These are phyloP conservation scores for Ceratobasidium sp. DNA, from an alignment of 1,284 basidiomycete genomes.

Conservation along the genomic window DNA sequence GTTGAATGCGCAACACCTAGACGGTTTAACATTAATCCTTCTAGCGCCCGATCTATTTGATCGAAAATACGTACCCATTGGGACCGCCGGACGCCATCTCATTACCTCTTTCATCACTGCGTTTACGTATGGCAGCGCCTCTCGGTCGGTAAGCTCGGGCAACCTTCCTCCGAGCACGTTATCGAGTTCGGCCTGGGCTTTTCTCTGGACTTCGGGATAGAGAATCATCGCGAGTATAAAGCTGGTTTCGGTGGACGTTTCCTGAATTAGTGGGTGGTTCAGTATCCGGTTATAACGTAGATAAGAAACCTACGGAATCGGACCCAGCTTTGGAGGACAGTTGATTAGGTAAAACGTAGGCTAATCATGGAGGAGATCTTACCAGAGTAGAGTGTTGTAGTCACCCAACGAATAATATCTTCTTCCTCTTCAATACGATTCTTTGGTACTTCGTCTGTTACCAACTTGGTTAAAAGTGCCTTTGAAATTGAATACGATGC, in stretches of 20 bases:
- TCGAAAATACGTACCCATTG: slow-evolving; percentile 22
- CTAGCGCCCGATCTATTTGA: background rate
- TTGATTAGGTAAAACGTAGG: too few species aligned
- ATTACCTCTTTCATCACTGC: slow-evolving; percentile 35
- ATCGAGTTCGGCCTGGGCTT: slow-evolving; percentile 34
- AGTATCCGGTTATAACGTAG: too few species aligned
- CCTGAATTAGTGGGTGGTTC: too few species aligned
- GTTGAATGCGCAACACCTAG: background rate
- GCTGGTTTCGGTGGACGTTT: background rate
- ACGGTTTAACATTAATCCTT: background rate
- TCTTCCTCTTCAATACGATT: slow-evolving; percentile 6
- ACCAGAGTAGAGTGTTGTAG: slow-evolving; percentile 23
- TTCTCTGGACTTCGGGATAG: slow-evolving; percentile 29
- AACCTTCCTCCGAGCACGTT: slow-evolving; percentile 18
- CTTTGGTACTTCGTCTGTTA: background rate
- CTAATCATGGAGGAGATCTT: too few species aligned
- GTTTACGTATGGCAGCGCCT: slow-evolving; percentile 34
- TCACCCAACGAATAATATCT: slow-evolving; percentile 13
- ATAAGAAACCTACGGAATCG: slow-evolving; percentile 4
- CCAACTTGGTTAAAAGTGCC: slow-evolving; percentile 5
- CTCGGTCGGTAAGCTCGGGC: slow-evolving; percentile 17
- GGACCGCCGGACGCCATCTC: slow-evolving; percentile 33
- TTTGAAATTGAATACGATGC: background rate
- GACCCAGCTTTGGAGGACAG: slow-evolving; percentile 2
- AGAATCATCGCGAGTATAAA: slow-evolving; percentile 38